Conservation (phyloP, 768 basidiomycete genomes). For the Lactifluus pinguis region DNA sequence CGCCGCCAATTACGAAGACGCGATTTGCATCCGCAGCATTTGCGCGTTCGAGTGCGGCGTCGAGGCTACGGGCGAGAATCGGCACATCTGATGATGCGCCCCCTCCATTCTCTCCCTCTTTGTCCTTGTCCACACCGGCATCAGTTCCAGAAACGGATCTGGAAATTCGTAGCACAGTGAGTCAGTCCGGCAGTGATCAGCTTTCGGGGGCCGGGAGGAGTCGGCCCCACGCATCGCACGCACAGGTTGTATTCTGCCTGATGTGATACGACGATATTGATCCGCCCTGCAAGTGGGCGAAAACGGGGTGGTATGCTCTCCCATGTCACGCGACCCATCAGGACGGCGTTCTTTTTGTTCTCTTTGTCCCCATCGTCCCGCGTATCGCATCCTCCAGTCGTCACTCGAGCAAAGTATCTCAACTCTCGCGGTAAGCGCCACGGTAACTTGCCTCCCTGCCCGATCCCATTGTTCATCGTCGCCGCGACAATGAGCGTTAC, state of each 20-base stretch:
- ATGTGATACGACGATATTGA: conserved; percentile 72
- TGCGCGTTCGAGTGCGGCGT: conserved; percentile 18
- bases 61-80: conserved; percentile 37
- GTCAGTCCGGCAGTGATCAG: conserved; percentile 7
- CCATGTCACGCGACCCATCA: conserved; percentile 98
- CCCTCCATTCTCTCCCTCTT: neutral
- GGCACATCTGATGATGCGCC: conserved; percentile 24
- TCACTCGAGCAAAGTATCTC: conserved; percentile 84
- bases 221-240: conserved; percentile 24
- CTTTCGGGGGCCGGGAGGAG: neutral
- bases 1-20: conserved; percentile 86
- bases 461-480: conserved; percentile 81
- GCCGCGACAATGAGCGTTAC: conserved; percentile 88
- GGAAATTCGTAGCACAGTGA: neutral
- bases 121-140: neutral
- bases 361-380: neutral
- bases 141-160: neutral
- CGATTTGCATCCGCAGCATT: conserved; percentile 36
- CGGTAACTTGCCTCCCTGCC: conserved; percentile 63
- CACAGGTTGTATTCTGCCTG: conserved; percentile 55
- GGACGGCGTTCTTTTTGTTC: conserved; percentile 53
- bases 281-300: conserved; percentile 65
- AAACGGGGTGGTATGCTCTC: conserved; percentile 86
- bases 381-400: conserved; percentile 47
- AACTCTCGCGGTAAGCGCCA: conserved; percentile 88